Base-by-base conservation (phyloP, 306 rosid species). In the Ceratonia siliqua region DNA sequence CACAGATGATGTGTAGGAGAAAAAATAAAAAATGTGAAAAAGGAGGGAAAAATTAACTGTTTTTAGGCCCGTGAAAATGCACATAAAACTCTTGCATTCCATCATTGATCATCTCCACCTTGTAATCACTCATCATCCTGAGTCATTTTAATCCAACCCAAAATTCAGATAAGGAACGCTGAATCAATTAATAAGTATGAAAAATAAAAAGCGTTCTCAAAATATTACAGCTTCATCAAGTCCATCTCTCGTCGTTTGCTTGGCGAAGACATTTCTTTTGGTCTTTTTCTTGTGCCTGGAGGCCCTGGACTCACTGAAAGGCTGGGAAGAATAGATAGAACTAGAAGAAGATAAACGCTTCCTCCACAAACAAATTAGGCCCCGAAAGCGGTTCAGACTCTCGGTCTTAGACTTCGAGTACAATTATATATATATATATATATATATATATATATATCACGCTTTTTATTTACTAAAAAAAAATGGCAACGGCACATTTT, bases 101-200 rank as follows among this genome's bases (percentile, higher is more conserved):
- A 84, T 93, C 95, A 71, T 89, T 75, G 89, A 86, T 77, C 85
- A 79, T 90, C 78, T 93, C 96, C 69, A 90, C 96, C 84, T 86
- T 89, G 76, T 89, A 89, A 87, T 87, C 95, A 77, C 90, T 89
- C 98, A 93, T 93, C 97, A 90, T 89, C 97, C 97, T 92, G 76
- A 83, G 62, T 46, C 80, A 79, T 18, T 73, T 30, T 50, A 78
- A 78, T 62, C 68, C 79, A 79, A 70, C 49, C 32, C 45, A 35
- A 69, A 69, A 68, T 76, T 68, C 28, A 79, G 15, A 65, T 25
- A 20, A 58, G 3, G 42, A 72, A 70, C 55, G 15, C 8, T 3
- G 7, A 25, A 30, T 25, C 12, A 70, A 22, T 20, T 13, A 52
- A 28, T 68, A 43, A 2, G 13, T 54, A 8, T 30, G 13, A 38